Conservation (phyloP, 805 yeast species). For the Yarrowia hollandica region DNA sequence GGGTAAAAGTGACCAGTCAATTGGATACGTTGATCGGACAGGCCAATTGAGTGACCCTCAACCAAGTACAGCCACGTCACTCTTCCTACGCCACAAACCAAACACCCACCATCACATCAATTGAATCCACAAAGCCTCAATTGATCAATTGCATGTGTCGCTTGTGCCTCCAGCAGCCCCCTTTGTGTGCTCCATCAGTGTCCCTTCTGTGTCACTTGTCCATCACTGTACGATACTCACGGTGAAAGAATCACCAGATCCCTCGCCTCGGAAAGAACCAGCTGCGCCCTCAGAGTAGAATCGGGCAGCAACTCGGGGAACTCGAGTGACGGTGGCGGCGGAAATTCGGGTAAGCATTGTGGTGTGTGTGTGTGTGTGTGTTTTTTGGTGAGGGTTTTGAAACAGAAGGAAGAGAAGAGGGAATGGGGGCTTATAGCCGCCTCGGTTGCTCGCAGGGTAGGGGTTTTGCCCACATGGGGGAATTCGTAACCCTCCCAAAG, state of each 20-base stretch:
- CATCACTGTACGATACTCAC: constrained; percentile 47
- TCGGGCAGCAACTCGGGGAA: constrained; percentile 40
- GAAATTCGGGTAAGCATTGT: constrained; percentile 31
- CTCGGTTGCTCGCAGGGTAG: constrained; percentile 22
- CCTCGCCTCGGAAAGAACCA: constrained; percentile 58
- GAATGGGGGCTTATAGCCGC: constrained; percentile 21
- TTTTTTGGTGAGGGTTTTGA: too few relatives aligned
- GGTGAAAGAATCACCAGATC: constrained; percentile 60
- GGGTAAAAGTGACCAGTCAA: not conserved
- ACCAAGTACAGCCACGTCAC: too few relatives aligned
- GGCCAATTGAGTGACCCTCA: too few relatives aligned
- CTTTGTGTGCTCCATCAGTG: too few relatives aligned
- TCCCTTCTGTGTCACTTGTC: too few relatives aligned
- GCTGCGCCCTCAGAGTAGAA: constrained; percentile 58
- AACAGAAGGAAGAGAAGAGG: not conserved
- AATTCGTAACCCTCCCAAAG: constrained; percentile 1
- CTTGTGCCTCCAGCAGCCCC: too few relatives aligned
- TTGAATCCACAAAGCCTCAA: too few relatives aligned
- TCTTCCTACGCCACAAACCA: too few relatives aligned
- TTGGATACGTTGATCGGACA: too few relatives aligned
- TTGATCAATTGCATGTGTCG: too few relatives aligned
- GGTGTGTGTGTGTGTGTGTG: constrained; percentile 6
- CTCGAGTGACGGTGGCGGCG: constrained; percentile 30
- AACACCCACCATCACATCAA: too few relatives aligned
- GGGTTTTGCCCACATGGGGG: not conserved